Evolutionary conservation across 192 early-diverging fungal species (phyloP).

Genomic region (Linnemannia zychae): DNA sequence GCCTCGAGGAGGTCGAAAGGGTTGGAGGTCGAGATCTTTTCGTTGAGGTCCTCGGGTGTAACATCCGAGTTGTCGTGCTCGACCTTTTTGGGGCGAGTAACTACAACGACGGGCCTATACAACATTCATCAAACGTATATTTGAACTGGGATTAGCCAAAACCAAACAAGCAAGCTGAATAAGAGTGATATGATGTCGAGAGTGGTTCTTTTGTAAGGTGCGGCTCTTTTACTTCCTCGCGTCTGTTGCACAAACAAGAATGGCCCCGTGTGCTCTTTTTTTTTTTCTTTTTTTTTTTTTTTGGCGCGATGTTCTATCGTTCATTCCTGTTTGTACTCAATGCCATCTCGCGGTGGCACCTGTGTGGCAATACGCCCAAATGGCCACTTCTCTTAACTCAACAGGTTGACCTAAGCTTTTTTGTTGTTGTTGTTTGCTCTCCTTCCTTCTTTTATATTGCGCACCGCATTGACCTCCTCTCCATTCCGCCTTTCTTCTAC

Average conservation of each 20-base stretch:
- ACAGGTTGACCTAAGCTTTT: not conserved
- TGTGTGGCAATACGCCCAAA: too few relatives aligned
- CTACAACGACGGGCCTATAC: not conserved
- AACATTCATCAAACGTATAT: not conserved
- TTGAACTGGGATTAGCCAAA: not conserved
- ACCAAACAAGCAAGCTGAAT: too few relatives aligned
- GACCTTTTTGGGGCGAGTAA: constrained; percentile 16
- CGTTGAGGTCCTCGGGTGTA: constrained; percentile 3
- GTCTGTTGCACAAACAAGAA: too few relatives aligned
- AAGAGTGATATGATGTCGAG: not conserved
- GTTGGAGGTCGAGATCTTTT: constrained; percentile 14
- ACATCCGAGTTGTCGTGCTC: constrained; percentile 6
- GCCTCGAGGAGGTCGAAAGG: constrained; percentile 21
- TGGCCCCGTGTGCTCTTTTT: too few relatives aligned
- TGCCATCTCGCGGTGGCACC: too few relatives aligned
- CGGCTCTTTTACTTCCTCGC: too few relatives aligned
- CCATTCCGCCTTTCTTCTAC: not conserved
- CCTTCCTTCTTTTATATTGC: not conserved
- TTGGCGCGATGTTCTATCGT: too few relatives aligned
- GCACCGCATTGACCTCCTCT: not conserved
- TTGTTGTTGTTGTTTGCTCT: not conserved
- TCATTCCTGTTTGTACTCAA: too few relatives aligned
- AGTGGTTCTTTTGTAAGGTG: too few relatives aligned
- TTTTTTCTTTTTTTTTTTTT: too few relatives aligned
- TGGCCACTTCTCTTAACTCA: not conserved